Evolutionary conservation across 345 rosid genomes (phyloP), one percentile per base, ranked within the genome.

Genomic region (Rhizophora mangle): DNA sequence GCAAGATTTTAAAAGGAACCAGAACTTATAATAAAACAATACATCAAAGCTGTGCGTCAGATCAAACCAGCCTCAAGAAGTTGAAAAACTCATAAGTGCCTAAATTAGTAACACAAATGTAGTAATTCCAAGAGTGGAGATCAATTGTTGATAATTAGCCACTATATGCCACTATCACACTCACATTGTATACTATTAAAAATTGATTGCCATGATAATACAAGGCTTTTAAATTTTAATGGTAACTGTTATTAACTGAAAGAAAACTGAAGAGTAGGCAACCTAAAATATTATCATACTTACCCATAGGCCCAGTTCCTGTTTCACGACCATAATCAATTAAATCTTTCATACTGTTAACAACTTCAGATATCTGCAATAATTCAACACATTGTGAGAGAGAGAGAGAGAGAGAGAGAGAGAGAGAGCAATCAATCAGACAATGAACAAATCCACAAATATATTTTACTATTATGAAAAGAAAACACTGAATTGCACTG

Each of bases 311-410:
- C 72, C 99, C 98, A 47, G 87, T 86, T 78, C 83, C 83, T 51
- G 90, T 90, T 82, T 92, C 94, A 79, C 93, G 82, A 82, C 99
- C 90, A 77, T 87, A 96, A 80, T 96, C 99, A 84, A 96, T 92
- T 87, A 96, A 88, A 77, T 96, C 99, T 65, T 96, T 96, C 99
- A 96, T 96, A 63, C 98, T 90, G 72, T 96, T 96, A 65, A 96
- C 98, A 67, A 96, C 99, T 85, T 96, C 99, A 30, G 99, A 87
- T 79, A 89, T 89, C 95, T 89, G 88, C 80, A 75, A 72, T 21
- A 68, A 60, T 37, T 56, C 8, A 62, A 74, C 30, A 24, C 27
- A 58, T 34, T 34, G 8, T 6, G 37, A 0, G 9, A 5, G 36
- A 36, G 32, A 9, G 32, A 24, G n/a, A 57, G 31, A 36, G 49